These are phyloP conservation scores for Paramyrothecium sp. DNA, from an alignment of 2,329 filamentous ascomycete genomes.

Conservation along the genomic window DNA sequence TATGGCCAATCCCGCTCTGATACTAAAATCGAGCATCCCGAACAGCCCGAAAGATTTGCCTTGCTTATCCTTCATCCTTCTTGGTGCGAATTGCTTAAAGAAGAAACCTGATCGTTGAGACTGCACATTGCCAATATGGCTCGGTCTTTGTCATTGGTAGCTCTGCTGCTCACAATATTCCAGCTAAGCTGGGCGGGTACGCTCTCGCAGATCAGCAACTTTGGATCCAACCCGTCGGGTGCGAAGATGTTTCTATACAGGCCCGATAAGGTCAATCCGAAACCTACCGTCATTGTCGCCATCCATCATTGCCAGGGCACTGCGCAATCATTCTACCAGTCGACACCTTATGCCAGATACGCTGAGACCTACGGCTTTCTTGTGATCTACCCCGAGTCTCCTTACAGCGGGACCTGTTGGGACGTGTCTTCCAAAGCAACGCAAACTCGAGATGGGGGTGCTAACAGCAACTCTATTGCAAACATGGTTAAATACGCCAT, in stretches of 20 bases:
- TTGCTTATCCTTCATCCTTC: too few species aligned
- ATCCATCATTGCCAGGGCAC: constrained; percentile 57
- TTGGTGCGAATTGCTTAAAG: too few species aligned
- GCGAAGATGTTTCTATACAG: constrained; percentile 26
- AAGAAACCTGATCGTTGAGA: too few species aligned
- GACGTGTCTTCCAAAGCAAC: constrained; percentile 54
- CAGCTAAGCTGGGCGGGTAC: constrained; percentile 1
- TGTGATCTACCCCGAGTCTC: constrained; percentile 43
- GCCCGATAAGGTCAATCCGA: constrained; percentile 33
- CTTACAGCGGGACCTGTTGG: constrained; percentile 48
- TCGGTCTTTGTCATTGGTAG: background rate
- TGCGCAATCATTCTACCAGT: constrained; percentile 48
- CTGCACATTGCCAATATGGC: background rate
- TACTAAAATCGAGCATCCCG: background rate
- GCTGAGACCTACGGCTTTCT: constrained; percentile 58
- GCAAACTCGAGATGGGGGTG: constrained; percentile 49
- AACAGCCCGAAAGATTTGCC: background rate
- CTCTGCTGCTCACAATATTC: background rate
- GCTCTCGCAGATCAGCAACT: constrained; percentile 14
- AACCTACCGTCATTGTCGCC: constrained; percentile 51
- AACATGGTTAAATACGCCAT: constrained; percentile 54
- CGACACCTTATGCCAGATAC: constrained; percentile 49
- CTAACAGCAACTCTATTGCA: constrained; percentile 48
- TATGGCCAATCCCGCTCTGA: background rate
- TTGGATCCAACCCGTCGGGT: constrained; percentile 14